Percentiles rank a stretch among this genome's conserved stretches.
Evolutionary conservation across 1,284 basidiomycete species (phyloP).

Genomic region (Trametes hirsuta): DNA sequence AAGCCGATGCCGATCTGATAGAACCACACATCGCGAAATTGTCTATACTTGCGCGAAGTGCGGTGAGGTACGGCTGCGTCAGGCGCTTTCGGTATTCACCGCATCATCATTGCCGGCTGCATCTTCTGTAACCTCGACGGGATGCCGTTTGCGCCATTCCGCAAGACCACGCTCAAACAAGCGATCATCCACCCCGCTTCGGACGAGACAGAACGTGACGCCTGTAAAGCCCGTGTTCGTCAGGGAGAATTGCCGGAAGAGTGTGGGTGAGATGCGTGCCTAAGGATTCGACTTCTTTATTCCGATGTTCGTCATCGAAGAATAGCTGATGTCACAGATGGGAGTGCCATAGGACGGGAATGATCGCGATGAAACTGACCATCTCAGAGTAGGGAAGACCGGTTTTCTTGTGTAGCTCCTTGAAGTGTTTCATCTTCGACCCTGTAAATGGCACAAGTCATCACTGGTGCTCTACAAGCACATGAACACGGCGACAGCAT

Average conservation of each 20-base stretch:
- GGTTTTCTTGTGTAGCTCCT: slow-evolving; percentile 73
- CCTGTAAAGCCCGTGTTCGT: slow-evolving; percentile 42
- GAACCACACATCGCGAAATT: neutral
- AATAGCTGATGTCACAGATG: slow-evolving; percentile 57
- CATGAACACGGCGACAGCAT: neutral
- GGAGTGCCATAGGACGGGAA: neutral
- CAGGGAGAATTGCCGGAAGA: neutral
- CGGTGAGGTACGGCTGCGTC: neutral
- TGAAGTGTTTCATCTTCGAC: slow-evolving; percentile 86
- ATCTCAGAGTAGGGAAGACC: slow-evolving; percentile 85
- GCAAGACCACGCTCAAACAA: slow-evolving; percentile 64
- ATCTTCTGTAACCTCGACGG: slow-evolving; percentile 36
- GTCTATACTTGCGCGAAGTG: neutral
- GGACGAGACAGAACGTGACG: slow-evolving; percentile 70
- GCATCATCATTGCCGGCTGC: slow-evolving; percentile 11
- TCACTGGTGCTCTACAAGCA: neutral
- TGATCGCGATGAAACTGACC: slow-evolving; percentile 46
- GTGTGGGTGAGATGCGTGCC: slow-evolving; percentile 42
- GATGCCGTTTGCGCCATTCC: slow-evolving; percentile 59
- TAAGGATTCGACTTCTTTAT: slow-evolving; percentile 75
- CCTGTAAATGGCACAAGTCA: slow-evolving; percentile 41
- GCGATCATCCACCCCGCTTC: slow-evolving; percentile 52
- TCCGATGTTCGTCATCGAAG: slow-evolving; percentile 82
- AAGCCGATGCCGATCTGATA: neutral
- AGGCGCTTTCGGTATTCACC: neutral